Evolutionary conservation across 305 asterid species (phyloP).

Genomic region (Stenogyne calaminthoides): DNA sequence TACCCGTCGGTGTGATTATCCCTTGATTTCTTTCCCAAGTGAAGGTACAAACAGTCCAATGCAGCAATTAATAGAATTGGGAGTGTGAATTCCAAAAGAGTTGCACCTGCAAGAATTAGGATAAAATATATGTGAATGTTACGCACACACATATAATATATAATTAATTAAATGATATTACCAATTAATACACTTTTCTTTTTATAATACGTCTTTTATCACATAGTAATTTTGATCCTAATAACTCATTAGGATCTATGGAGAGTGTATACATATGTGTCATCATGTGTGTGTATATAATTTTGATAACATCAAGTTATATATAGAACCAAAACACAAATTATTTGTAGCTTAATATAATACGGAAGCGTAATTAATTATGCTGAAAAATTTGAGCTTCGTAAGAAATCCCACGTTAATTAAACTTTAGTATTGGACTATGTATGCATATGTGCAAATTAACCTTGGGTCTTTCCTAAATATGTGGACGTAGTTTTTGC

Average conservation of each 20-base stretch:
- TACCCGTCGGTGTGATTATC: constrained; percentile 32
- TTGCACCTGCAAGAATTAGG: constrained; percentile 40
- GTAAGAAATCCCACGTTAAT: not conserved
- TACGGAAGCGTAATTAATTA: not conserved
- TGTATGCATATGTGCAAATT: not conserved
- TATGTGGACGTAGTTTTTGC: constrained; percentile 42
- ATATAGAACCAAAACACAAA: not conserved
- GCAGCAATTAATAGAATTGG: constrained; percentile 49
- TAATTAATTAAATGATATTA: too few relatives aligned
- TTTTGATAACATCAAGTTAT: too few relatives aligned
- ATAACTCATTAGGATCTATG: not conserved
- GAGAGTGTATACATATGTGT: too few relatives aligned
- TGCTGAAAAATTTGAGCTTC: not conserved
- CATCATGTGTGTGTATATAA: not conserved
- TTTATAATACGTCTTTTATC: not conserved
- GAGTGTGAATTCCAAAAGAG: constrained; percentile 34
- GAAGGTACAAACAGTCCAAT: constrained; percentile 61
- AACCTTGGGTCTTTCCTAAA: constrained; percentile 51
- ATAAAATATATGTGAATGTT: not conserved
- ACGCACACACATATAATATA: too few relatives aligned
- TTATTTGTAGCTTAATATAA: too few relatives aligned
- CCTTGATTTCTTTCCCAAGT: constrained; percentile 41
- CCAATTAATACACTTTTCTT: too few relatives aligned
- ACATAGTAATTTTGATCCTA: not conserved
- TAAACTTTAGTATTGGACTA: too few relatives aligned